Evolutionary conservation across 2,329 filamentous ascomycete genomes (phyloP), one percentile per base, ranked within the genome.

Genomic region (Knoxdaviesia capensis): DNA sequence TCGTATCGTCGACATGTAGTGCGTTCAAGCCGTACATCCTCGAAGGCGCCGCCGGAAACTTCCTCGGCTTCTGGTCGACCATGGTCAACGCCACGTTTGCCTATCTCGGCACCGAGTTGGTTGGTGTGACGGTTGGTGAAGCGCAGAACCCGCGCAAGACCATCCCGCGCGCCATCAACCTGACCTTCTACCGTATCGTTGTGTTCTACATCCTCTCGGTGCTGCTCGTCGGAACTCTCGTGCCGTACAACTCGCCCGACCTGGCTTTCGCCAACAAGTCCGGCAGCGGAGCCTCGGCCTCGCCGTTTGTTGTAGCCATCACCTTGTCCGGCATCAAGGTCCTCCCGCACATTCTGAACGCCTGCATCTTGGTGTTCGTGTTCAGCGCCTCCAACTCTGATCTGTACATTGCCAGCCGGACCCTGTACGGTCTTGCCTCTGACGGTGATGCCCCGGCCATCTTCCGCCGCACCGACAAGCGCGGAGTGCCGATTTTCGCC

Each of bases 181-280:
- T 85, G 40, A 86, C 80, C 49, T 87, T 87, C 59, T 87, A 73
- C 63, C 81, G 82, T 44, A 87, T 88, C 55, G 59, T 84, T 49
- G 64, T 87, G 62, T 88, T 88, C 65, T 88, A 88, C 64, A 68
- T 76, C 51, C 58, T 84, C 45, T 77, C 71, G 28, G 78, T 86
- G 34, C 68, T 88, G 41, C 66, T 87, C 41, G 64, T 88, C 43
- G 81, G 81, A 52, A 82, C 84, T 68, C 66, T 80, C 41, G 77
- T 88, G 4, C 79, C 80, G 1, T 87, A 80, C 64, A 61, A 87
- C 64, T 71, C 70, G 35, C 0, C 48, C 0, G 56, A 71, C 0
- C 73, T 85, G 5, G 58, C 62, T 28, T 76, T 77, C 48, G 74
- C 75, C 50, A 71, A 63, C 55, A 38, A 48, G 45, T 41, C 53